phyloP scores from a whole-genome alignment of 2,329 filamentous ascomycete species.

The Fusarium pseudograminearum region DNA sequence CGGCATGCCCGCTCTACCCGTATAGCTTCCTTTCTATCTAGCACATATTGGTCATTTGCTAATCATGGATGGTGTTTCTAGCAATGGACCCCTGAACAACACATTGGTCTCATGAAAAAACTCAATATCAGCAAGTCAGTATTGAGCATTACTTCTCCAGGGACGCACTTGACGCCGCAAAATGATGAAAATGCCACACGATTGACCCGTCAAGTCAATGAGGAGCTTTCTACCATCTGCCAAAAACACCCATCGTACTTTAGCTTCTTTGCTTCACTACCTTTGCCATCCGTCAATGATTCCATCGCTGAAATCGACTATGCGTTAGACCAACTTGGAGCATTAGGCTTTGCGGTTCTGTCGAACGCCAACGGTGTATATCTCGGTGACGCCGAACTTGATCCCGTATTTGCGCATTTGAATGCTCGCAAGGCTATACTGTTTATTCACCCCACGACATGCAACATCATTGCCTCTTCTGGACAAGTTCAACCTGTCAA shows the following conservation, averaged over 20 bases:
- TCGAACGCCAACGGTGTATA: constrained; percentile 9
- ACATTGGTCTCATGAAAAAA: background rate
- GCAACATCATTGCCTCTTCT: background rate
- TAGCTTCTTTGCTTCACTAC: constrained; percentile 9
- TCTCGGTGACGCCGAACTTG: background rate
- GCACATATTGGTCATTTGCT: background rate
- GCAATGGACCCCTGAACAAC: background rate
- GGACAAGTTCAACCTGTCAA: background rate
- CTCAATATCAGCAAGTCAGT: background rate
- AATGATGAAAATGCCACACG: background rate
- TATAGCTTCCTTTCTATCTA: background rate
- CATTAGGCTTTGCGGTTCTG: background rate
- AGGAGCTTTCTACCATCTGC: background rate
- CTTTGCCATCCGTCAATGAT: background rate
- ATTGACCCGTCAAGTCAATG: background rate
- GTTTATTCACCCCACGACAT: constrained; percentile 12
- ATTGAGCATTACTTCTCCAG: constrained; percentile 6
- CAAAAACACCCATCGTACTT: background rate
- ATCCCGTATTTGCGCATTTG: background rate
- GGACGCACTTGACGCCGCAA: background rate
- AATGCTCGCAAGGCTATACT: constrained; percentile 3
- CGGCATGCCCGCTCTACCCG: constrained; percentile 8
- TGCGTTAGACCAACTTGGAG: constrained; percentile 3
- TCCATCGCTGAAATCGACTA: constrained; percentile 9
- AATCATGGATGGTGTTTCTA: background rate